A percentile compares a stretch with the other conserved stretches of the same genome.
These are phyloP conservation scores for Penicillium brasilianum DNA, from an alignment of 2,329 filamentous ascomycete genomes.

Conservation along the genomic window DNA sequence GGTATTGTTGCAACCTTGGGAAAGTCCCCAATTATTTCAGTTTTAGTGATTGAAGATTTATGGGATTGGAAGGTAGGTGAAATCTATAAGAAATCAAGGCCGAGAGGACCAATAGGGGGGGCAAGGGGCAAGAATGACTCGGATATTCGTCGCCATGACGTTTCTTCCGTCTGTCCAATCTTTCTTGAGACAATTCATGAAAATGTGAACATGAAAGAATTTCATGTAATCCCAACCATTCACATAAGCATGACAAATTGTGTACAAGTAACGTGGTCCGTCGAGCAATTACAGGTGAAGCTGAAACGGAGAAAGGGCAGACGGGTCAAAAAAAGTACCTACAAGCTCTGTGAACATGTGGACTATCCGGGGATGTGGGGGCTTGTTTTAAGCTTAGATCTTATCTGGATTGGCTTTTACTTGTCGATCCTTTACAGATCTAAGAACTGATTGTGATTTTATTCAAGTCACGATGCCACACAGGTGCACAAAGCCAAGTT, in stretches of 20 bases:
- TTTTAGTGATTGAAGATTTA: background rate
- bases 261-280: background rate
- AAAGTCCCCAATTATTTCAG: too few relatives aligned
- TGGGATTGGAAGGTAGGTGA: background rate
- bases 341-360: background rate
- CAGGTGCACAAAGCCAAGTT: too few relatives aligned
- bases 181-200: too few relatives aligned
- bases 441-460: background rate
- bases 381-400: background rate
- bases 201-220: background rate
- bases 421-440: background rate
- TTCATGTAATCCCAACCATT: background rate
- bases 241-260: background rate
- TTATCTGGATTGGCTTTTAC: background rate
- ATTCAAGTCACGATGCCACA: background rate
- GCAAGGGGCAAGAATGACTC: background rate
- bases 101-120: background rate
- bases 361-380: background rate
- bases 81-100: background rate
- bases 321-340: background rate
- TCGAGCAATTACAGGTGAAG: background rate
- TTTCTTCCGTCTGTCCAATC: background rate
- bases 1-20: background rate
- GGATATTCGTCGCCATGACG: constrained; percentile 4
- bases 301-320: background rate